phyloP scores from a whole-genome alignment of 2,329 filamentous ascomycete genomes.

The Epichloe scottii region DNA sequence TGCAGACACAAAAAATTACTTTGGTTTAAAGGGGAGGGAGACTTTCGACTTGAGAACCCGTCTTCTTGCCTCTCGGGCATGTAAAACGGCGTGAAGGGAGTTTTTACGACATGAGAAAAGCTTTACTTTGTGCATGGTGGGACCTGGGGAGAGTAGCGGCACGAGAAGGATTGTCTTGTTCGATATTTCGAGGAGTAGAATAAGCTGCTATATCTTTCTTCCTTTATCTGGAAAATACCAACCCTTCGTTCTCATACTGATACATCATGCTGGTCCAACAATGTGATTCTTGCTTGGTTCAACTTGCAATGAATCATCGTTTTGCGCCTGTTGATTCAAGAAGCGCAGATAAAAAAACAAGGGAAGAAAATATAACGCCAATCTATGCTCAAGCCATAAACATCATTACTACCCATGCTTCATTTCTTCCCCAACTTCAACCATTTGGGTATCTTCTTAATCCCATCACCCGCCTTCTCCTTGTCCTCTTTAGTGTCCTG shows the following conservation, averaged over 20 bases:
- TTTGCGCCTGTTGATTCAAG: not conserved
- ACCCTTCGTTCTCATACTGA: not conserved
- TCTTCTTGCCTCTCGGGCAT: not conserved
- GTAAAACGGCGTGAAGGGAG: constrained; percentile 1
- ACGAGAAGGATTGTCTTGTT: constrained; percentile 4
- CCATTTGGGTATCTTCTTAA: constrained; percentile 53
- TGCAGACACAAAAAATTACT: not conserved
- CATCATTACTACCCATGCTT: not conserved
- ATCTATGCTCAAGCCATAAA: not conserved
- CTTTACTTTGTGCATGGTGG: not conserved
- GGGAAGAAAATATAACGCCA: not conserved
- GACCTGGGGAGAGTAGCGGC: not conserved
- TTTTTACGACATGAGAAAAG: not conserved
- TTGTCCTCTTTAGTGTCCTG: constrained; percentile 21
- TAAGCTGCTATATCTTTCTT: constrained; percentile 1
- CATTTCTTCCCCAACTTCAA: constrained; percentile 63
- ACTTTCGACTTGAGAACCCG: not conserved
- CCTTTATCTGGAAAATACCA: not conserved
- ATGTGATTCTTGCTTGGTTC: no score
- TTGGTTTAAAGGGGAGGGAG: not conserved
- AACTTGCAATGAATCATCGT: not conserved
- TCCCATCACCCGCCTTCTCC: constrained; percentile 25
- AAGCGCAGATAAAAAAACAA: not conserved
- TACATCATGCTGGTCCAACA: no score
- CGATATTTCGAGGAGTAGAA: not conserved